Conservation (phyloP, 2,329 filamentous ascomycete genomes). For the Colletotrichum nymphaeae region DNA sequence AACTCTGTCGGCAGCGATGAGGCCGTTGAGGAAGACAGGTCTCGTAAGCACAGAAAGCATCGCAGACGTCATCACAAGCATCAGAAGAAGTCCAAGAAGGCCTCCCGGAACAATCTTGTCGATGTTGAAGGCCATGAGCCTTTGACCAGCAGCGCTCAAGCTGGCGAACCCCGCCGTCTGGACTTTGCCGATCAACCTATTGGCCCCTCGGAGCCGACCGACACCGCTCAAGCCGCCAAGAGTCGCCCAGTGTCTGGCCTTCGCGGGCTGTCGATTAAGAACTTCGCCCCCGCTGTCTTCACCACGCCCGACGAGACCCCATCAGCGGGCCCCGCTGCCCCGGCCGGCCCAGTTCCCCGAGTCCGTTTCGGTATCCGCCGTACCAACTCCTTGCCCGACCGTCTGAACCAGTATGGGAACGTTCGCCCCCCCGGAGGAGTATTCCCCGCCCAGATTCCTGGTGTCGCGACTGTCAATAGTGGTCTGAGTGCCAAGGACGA, state of each 20-base stretch:
- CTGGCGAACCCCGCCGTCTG: conserved; percentile 64
- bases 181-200: conserved; percentile 63
- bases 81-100: conserved; percentile 57
- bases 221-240: conserved; percentile 35
- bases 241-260: conserved; percentile 62
- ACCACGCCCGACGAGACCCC: conserved; percentile 43
- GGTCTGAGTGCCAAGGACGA: conserved; percentile 42
- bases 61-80: conserved; percentile 53
- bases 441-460: conserved; percentile 59
- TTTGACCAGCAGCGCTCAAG: conserved; percentile 44
- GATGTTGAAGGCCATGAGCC: conserved; percentile 40
- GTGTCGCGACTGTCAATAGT: conserved; percentile 46
- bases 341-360: conserved; percentile 62
- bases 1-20: conserved; percentile 55
- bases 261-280: conserved; percentile 72
- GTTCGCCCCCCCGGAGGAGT: conserved; percentile 61
- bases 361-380: conserved; percentile 75
- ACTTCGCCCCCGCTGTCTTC: conserved; percentile 79
- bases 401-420: conserved; percentile 60
- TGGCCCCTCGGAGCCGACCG: conserved; percentile 44
- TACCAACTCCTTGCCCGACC: conserved; percentile 79
- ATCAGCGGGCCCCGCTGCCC: not conserved
- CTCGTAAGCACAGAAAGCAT: conserved; percentile 46
- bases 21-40: conserved; percentile 57
- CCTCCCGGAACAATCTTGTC: conserved; percentile 51